Evolutionary conservation across 192 early-diverging fungal genomes (phyloP).

Genomic region (Backusella morwellensis): DNA sequence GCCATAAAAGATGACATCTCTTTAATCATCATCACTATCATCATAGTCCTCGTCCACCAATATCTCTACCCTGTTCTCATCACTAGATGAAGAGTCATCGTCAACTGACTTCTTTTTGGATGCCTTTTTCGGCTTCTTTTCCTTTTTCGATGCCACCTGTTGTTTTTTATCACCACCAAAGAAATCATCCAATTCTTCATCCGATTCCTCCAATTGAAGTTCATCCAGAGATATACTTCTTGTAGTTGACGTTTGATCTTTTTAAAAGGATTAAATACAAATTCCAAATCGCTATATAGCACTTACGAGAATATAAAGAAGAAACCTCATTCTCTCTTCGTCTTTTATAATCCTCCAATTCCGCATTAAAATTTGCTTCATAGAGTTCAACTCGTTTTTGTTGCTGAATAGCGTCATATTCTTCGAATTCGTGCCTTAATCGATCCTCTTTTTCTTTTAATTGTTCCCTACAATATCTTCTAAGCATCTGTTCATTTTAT

Average conservation of each 20-base stretch:
- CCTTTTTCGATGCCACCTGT: background rate
- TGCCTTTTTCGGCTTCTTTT: background rate
- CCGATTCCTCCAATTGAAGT: constrained; percentile 12
- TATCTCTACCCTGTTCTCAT: constrained; percentile 16
- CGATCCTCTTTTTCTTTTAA: constrained; percentile 1
- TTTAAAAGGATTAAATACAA: background rate
- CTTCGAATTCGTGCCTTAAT: constrained; percentile 19
- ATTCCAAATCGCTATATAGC: background rate
- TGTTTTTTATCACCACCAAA: background rate
- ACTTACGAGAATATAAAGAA: constrained; percentile 28
- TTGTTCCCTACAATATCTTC: background rate
- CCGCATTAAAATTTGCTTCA: constrained; percentile 34
- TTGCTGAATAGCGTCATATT: constrained; percentile 19
- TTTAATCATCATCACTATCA: constrained; percentile 8
- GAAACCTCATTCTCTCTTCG: constrained; percentile 28
- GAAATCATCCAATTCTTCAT: constrained; percentile 2
- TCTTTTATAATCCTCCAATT: constrained; percentile 32
- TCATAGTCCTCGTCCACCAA: constrained; percentile 26
- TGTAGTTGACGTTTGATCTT: background rate
- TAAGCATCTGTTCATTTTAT: background rate
- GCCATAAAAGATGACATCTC: background rate
- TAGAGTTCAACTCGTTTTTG: constrained; percentile 30
- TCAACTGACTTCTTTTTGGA: background rate
- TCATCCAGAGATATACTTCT: constrained; percentile 13
- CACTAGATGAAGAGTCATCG: background rate